Conservation (phyloP, 805 yeast genomes). For the Geotrichum ghanense region DNA sequence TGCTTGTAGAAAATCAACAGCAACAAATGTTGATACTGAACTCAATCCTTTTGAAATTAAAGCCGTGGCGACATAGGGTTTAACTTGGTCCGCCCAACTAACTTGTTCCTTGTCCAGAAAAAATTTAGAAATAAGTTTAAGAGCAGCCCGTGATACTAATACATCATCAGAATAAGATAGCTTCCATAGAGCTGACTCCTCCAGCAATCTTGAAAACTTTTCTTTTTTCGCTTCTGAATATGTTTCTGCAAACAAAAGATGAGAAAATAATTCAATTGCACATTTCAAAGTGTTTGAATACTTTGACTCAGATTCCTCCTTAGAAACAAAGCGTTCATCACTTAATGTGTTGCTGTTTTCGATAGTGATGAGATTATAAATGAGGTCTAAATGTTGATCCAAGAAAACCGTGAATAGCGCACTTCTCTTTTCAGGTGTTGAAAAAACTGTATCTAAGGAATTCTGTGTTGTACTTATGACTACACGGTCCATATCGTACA, state of each 20-base stretch:
- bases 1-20: slow-evolving; percentile 22
- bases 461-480: slow-evolving; percentile 42
- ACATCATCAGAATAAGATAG: slow-evolving; percentile 30
- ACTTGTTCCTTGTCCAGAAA: slow-evolving; percentile 8
- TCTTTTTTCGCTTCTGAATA: slow-evolving; percentile 6
- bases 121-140: slow-evolving; percentile 29
- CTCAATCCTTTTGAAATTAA: slow-evolving; percentile 15
- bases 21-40: slow-evolving; percentile 8
- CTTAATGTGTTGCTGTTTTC: slow-evolving; percentile 58
- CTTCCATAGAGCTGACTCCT: slow-evolving; percentile 36
- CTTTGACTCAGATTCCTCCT: slow-evolving; percentile 55
- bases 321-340: slow-evolving; percentile 59
- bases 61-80: slow-evolving; percentile 8
- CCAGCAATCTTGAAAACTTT: slow-evolving; percentile 27
- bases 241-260: slow-evolving; percentile 16
- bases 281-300: slow-evolving; percentile 46
- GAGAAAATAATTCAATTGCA: slow-evolving; percentile 37
- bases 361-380: slow-evolving; percentile 37
- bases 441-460: slow-evolving; percentile 44
- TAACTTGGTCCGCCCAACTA: slow-evolving; percentile 6
- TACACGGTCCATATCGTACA: slow-evolving; percentile 54
- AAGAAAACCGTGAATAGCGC: slow-evolving; percentile 52
- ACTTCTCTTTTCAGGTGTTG: slow-evolving; percentile 39
- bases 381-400: slow-evolving; percentile 43
- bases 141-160: slow-evolving; percentile 31